phyloP scores from a whole-genome alignment of 768 basidiomycete species.

The Mycena polygramma region DNA sequence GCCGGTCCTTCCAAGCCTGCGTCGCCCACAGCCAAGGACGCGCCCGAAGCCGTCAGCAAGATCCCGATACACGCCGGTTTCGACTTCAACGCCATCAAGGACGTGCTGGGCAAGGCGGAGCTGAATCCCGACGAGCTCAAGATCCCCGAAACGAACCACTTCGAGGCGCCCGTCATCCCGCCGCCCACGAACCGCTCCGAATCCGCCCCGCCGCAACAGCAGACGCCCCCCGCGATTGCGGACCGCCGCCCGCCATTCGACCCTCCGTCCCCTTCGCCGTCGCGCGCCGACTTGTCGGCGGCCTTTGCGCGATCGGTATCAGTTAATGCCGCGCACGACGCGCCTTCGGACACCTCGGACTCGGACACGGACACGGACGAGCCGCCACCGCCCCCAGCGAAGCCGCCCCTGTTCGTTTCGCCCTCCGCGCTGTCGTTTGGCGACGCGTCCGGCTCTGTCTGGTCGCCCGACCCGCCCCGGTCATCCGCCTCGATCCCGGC shows the following conservation, averaged over 20 bases:
- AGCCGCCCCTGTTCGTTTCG: conserved; percentile 24
- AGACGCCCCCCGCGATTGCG: conserved; percentile 12
- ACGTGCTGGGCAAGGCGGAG: conserved; percentile 73
- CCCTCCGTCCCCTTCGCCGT: conserved; percentile 31
- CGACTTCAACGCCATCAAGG: conserved; percentile 85
- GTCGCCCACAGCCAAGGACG: conserved; percentile 40
- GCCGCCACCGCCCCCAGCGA: conserved; percentile 40
- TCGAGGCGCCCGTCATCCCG: conserved; percentile 48
- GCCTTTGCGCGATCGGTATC: conserved; percentile 56
- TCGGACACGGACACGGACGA: conserved; percentile 27
- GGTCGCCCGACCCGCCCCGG: conserved; percentile 31
- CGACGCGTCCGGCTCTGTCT: conserved; percentile 33
- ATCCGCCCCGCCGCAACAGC: conserved; percentile 52
- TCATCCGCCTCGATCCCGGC: conserved; percentile 3
- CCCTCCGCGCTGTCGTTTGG: conserved; percentile 23
- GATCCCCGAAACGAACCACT: conserved; percentile 42
- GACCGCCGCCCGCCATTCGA: conserved; percentile 23
- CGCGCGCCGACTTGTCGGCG: conserved; percentile 43
- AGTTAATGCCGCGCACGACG: conserved; percentile 48
- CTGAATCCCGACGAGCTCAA: conserved; percentile 55
- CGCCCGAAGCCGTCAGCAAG: conserved; percentile 49
- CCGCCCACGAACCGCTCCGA: conserved; percentile 57
- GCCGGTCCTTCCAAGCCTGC: conserved; percentile 44
- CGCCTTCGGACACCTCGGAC: conserved; percentile 37
- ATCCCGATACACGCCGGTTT: conserved; percentile 87